A percentile compares a stretch with the other conserved stretches of the same genome.
phyloP scores from a whole-genome alignment of 2,329 filamentous ascomycete species.

The Fusarium humuli region DNA sequence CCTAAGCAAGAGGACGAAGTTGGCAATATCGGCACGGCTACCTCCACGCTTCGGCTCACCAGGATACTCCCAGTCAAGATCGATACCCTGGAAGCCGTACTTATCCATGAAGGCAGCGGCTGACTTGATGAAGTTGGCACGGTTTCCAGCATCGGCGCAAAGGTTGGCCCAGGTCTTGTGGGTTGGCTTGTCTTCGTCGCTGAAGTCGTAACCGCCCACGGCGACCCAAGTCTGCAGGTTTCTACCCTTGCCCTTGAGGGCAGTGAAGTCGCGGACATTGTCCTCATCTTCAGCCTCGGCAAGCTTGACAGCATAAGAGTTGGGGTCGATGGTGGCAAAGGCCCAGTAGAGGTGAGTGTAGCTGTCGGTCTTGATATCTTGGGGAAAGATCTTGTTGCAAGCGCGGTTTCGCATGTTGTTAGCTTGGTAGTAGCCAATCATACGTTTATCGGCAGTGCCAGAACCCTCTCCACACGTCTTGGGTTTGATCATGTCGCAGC shows the following conservation, averaged over 20 bases:
- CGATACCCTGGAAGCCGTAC: conserved; percentile 51
- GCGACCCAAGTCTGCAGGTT: conserved; percentile 53
- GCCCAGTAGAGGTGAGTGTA: conserved; percentile 49
- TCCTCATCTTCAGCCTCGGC: conserved; percentile 1
- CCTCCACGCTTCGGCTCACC: conserved; percentile 51
- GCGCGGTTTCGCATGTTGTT: conserved; percentile 28
- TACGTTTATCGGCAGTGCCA: conserved; percentile 46
- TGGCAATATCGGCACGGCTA: conserved; percentile 49
- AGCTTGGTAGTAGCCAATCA: conserved; percentile 50
- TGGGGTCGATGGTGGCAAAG: conserved; percentile 51
- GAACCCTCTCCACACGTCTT: conserved; percentile 43
- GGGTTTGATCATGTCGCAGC: conserved; percentile 33
- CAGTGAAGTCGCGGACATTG: conserved; percentile 20
- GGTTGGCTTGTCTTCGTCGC: conserved; percentile 46
- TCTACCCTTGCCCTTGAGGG: conserved; percentile 38
- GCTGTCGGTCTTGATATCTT: conserved; percentile 35
- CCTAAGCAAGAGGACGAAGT: conserved; percentile 51
- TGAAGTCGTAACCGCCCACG: conserved; percentile 58
- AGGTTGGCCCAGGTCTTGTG: conserved; percentile 48
- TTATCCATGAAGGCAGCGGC: conserved; percentile 34
- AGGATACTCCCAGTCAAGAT: conserved; percentile 62
- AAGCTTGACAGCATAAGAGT: conserved; percentile 42
- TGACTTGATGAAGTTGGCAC: conserved; percentile 54
- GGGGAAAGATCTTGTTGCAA: conserved; percentile 44
- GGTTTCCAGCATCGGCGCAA: conserved; percentile 31